phyloP scores from a whole-genome alignment of 1,139 yeast species.

The Zygosaccharomyces sapae region DNA sequence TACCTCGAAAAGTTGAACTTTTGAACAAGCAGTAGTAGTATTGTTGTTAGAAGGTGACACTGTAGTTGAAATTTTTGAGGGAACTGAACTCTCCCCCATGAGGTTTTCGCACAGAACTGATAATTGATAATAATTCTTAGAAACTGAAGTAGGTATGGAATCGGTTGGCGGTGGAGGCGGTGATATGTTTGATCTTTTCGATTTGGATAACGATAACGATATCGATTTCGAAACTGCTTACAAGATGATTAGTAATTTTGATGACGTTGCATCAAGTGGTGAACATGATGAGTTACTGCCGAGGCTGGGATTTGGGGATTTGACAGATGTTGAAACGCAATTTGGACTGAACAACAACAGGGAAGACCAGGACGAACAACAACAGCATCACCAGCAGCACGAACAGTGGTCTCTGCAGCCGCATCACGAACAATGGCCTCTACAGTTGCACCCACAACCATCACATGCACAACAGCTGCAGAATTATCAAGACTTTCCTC shows the following conservation, averaged over 20 bases:
- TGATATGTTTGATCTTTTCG: conserved; percentile 23
- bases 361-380: not conserved
- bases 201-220: conserved; percentile 31
- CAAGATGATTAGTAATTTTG: conserved; percentile 26
- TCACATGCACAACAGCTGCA: not conserved
- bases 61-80: not conserved
- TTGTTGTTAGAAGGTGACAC: not conserved
- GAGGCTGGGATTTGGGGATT: conserved; percentile 8
- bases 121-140: not conserved
- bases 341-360: conserved; percentile 3
- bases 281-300: conserved; percentile 7
- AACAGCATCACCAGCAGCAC: not conserved
- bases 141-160: conserved; percentile 8
- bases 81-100: not conserved
- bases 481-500: not conserved
- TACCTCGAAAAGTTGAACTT: not conserved
- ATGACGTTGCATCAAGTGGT: conserved; percentile 8
- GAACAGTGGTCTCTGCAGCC: not conserved
- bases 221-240: conserved; percentile 38
- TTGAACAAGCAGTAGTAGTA: too few species aligned
- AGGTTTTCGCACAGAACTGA: not conserved
- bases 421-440: not conserved
- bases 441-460: not conserved
- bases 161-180: not conserved
- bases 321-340: conserved; percentile 5